Base-by-base conservation (phyloP, 2,329 filamentous ascomycete species). In the Coniella lustricola region DNA sequence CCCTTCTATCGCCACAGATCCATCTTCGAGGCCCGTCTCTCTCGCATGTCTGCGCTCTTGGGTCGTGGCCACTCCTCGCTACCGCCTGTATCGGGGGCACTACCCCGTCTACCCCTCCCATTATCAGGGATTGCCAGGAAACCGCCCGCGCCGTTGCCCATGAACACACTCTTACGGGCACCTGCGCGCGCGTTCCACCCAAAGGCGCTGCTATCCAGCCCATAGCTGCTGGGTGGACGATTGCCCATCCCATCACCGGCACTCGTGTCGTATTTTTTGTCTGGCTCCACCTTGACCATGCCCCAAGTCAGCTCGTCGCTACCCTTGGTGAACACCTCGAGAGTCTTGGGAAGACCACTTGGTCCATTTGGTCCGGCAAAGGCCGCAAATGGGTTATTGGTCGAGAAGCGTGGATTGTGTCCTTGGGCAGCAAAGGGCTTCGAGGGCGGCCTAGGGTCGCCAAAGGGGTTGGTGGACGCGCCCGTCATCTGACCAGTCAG, bases 291-390 rank as follows among this genome's bases (percentile, higher is more conserved):
- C 48, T 73, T 71, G 41, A 76, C 70, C 59, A 78, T 79, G 47
- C 75, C 77, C 78, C 78, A 82, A 56, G 76, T 72, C 35, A 77
- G 65, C 52, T 75, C 72, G 55, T 81, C 76, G 45, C 79, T 73
- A 53, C 73, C 72, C 62, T 81, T 81, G 49, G 75, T 79, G 53
- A 79, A 82, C 18, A 82, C 72, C 55, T 81, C 77, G 25, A 82
- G 73, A 7, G 74, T 76, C 49, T 76, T 73, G 7, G 72, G 75
- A 5, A 77, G 67, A 35, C 66, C 67, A 32, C 57, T 55, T 18
- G 61, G 54, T 31, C 67, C 58, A 17, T 62, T 60, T 7, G 61
- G 57, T 7, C 57, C 58, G 8, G 57, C 57, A 20, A 61, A 58
- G 1, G 69, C 60, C 2, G 73, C 75, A 54, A 79, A 80, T 2